These are phyloP conservation scores for Acer yangbiense DNA, from an alignment of 345 rosid species.

Conservation along the genomic window DNA sequence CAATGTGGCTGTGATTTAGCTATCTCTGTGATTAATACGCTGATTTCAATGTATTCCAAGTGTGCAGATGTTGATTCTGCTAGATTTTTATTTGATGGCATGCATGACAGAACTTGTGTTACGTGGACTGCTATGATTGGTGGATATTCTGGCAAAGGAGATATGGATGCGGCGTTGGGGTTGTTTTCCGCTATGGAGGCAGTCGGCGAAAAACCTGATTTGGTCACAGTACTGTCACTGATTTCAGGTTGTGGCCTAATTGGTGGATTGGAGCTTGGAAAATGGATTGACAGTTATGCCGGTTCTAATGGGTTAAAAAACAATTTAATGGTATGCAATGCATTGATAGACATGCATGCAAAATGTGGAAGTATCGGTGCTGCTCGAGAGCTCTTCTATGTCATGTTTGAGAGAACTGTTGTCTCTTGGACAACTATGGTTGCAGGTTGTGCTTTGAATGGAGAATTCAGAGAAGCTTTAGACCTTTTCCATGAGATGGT, in stretches of 20 bases:
- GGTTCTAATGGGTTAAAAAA: conserved; percentile 40
- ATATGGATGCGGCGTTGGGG: conserved; percentile 55
- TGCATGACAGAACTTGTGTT: conserved; percentile 51
- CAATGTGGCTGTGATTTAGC: conserved; percentile 47
- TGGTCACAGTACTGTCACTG: conserved; percentile 56
- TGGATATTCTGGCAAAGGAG: conserved; percentile 69
- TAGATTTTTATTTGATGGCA: conserved; percentile 52
- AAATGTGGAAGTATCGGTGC: conserved; percentile 64
- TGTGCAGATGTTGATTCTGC: conserved; percentile 50
- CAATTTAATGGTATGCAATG: conserved; percentile 47
- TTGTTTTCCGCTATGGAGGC: conserved; percentile 52
- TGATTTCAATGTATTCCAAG: conserved; percentile 68
- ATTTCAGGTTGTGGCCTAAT: conserved; percentile 60
- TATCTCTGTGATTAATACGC: conserved; percentile 46
- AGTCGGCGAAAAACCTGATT: conserved; percentile 54
- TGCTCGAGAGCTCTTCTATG: conserved; percentile 47
- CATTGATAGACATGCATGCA: conserved; percentile 67
- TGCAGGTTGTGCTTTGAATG: conserved; percentile 10
- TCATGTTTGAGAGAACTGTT: conserved; percentile 47
- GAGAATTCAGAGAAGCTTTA: conserved; percentile 36
- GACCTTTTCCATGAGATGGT: conserved; percentile 51
- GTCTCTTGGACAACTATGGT: conserved; percentile 72
- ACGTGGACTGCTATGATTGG: conserved; percentile 88
- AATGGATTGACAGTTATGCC: conserved; percentile 52
- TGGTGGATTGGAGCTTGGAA: conserved; percentile 64